Evolutionary conservation across 176 grass and related monocot species (phyloP).

Genomic region (Dactylis glomerata): DNA sequence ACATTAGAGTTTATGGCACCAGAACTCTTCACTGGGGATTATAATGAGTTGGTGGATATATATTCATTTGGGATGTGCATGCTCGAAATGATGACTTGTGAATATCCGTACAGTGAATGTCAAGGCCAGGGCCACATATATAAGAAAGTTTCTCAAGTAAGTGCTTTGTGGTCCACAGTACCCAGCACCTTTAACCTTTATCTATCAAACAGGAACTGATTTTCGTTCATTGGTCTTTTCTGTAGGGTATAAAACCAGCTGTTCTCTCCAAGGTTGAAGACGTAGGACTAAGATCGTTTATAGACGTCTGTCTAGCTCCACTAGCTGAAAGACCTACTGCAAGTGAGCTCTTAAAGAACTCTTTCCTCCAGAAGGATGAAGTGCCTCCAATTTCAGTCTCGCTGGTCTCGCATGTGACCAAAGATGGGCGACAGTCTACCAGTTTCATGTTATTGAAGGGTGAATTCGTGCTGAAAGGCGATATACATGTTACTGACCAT

Average conservation of each 20-base stretch:
- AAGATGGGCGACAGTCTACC: background rate
- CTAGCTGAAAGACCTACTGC: constrained; percentile 13
- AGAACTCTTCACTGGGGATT: constrained; percentile 40
- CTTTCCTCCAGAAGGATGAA: constrained; percentile 35
- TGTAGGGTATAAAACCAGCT: constrained; percentile 51
- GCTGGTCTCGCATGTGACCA: constrained; percentile 12
- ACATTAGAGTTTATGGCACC: constrained; percentile 56
- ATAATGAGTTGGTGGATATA: constrained; percentile 51
- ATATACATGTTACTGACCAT: background rate
- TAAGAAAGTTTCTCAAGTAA: constrained; percentile 48
- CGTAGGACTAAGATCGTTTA: constrained; percentile 41
- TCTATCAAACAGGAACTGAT: background rate
- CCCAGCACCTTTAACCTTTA: background rate
- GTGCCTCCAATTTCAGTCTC: constrained; percentile 21
- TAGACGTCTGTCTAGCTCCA: constrained; percentile 49
- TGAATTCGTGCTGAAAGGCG: constrained; percentile 16
- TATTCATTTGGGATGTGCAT: constrained; percentile 62
- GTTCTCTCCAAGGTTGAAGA: constrained; percentile 44
- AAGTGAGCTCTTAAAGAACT: constrained; percentile 35
- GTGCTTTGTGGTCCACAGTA: background rate
- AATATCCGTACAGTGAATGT: constrained; percentile 50
- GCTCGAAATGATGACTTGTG: constrained; percentile 48
- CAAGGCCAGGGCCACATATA: constrained; percentile 12
- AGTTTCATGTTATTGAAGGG: constrained; percentile 26
- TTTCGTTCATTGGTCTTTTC: background rate